These are phyloP conservation scores for Citrus hindsii DNA, from an alignment of 345 rosid genomes.

Conservation along the genomic window DNA sequence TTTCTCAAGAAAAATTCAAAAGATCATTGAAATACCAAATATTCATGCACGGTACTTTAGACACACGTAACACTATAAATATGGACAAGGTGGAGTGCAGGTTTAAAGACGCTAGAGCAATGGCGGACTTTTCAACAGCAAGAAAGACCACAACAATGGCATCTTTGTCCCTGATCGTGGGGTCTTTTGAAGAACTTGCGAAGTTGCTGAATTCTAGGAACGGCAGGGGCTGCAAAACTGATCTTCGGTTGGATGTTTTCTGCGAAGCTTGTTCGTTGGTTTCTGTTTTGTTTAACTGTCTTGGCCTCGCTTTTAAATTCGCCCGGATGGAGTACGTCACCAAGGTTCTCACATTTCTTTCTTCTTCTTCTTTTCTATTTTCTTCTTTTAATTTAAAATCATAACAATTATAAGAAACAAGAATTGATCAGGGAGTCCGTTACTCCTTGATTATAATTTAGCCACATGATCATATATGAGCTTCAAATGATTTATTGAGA, in stretches of 20 bases:
- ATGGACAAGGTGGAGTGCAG: background rate
- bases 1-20: background rate
- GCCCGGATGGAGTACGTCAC: slow-evolving; percentile 77
- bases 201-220: slow-evolving; percentile 25
- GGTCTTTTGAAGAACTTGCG: slow-evolving; percentile 58
- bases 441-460: background rate
- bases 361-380: background rate
- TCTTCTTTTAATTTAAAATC: background rate
- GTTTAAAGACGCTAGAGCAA: background rate
- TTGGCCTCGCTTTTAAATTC: slow-evolving; percentile 89
- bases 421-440: background rate
- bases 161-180: slow-evolving; percentile 48
- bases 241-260: slow-evolving; percentile 50
- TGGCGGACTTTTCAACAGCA: slow-evolving; percentile 8
- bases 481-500: too few relatives aligned
- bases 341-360: slow-evolving; percentile 42
- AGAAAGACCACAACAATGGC: slow-evolving; percentile 4
- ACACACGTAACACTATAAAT: too few relatives aligned
- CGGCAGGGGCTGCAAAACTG: slow-evolving; percentile 6
- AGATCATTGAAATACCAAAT: background rate
- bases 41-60: too few relatives aligned
- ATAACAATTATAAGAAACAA: too few relatives aligned
- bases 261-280: slow-evolving; percentile 66
- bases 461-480: background rate
- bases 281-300: slow-evolving; percentile 61